These are phyloP conservation scores for Haplosporangium sp. DNA, from an alignment of 371 early-diverging fungal genomes.

Conservation along the genomic window DNA sequence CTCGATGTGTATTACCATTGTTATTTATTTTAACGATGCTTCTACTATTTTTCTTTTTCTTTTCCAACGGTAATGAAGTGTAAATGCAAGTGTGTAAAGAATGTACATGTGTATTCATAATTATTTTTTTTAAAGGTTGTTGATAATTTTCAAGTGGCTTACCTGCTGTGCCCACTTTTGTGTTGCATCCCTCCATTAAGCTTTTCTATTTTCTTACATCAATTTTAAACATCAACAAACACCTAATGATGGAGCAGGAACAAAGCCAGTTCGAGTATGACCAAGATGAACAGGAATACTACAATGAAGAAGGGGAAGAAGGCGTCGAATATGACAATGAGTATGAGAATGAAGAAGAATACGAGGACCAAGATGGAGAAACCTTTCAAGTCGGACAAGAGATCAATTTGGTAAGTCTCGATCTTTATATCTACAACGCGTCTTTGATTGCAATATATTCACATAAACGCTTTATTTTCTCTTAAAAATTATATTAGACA, in stretches of 20 bases:
- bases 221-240: too few relatives aligned
- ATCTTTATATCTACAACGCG: neutral
- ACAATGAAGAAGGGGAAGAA: constrained; percentile 11
- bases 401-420: constrained; percentile 20
- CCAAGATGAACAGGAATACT: constrained; percentile 4
- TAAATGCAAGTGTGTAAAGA: too few relatives aligned
- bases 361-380: constrained; percentile 15
- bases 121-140: neutral
- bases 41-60: too few relatives aligned
- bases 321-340: neutral
- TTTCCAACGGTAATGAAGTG: too few relatives aligned
- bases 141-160: constrained; percentile 18
- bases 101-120: too few relatives aligned
- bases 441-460: neutral
- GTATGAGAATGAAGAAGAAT: constrained; percentile 11
- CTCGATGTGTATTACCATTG: too few relatives aligned
- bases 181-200: neutral
- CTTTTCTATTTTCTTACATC: neutral
- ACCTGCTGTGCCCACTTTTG: constrained; percentile 10
- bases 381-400: constrained; percentile 27
- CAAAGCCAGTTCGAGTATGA: neutral
- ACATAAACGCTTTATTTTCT: neutral
- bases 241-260: neutral
- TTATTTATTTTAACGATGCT: too few relatives aligned
- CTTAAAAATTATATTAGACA: constrained; percentile 24